Evolutionary conservation across 148 eudicot genomes (phyloP).

Genomic region (Vaccinium vitisidaea): DNA sequence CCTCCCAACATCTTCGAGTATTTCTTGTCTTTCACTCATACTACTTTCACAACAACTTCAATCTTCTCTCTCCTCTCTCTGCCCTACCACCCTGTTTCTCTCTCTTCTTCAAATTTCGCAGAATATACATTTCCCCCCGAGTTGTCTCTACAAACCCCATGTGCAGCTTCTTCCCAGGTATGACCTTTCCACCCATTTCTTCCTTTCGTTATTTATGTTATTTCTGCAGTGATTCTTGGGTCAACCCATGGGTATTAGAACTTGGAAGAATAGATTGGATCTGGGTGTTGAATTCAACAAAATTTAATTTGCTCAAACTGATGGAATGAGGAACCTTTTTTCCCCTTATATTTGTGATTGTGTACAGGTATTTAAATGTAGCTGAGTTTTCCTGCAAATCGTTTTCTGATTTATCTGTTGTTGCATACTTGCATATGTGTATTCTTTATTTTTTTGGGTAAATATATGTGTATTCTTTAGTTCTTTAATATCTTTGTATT

Average conservation of each 20-base stretch:
- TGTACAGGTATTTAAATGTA: not conserved
- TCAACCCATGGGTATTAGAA: conserved; percentile 11
- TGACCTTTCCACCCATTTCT: conserved; percentile 4
- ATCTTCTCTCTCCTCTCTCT: conserved; percentile 2
- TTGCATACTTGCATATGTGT: not conserved
- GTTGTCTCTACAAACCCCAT: conserved; percentile 11
- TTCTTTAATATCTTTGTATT: not conserved
- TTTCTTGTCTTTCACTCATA: conserved; percentile 25
- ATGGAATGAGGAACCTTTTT: not conserved
- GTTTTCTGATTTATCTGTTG: not conserved
- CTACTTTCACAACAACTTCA: not conserved
- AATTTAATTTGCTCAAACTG: not conserved
- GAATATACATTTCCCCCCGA: conserved; percentile 15
- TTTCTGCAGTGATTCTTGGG: not conserved
- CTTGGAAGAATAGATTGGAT: not conserved
- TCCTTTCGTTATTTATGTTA: not conserved
- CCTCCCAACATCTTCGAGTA: conserved; percentile 6
- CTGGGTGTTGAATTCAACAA: not conserved
- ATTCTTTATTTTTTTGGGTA: no score
- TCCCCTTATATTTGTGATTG: not conserved
- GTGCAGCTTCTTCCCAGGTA: conserved; percentile 21
- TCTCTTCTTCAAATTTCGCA: conserved; percentile 16
- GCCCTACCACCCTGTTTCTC: conserved; percentile 10
- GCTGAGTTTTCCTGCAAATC: not conserved
- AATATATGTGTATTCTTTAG: not conserved